Evolutionary conservation across 2,329 filamentous ascomycete species (phyloP).

Genomic region (Alternaria angustiovoidea): DNA sequence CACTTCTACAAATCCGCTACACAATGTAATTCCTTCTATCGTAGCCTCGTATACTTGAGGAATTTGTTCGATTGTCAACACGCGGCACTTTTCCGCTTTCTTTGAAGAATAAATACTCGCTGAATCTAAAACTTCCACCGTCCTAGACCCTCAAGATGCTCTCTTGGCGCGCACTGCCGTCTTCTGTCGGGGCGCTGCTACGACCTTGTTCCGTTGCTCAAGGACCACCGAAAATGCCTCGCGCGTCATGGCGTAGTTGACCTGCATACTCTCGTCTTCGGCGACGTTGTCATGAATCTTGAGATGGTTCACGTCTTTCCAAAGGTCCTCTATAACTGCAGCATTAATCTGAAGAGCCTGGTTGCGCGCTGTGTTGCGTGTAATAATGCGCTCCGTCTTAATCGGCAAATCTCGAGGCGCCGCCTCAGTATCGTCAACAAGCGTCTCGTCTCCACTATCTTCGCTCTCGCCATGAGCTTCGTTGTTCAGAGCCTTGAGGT

Average conservation of each 20-base stretch:
- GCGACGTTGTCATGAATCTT: conserved; percentile 24
- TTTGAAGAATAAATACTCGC: too few relatives aligned
- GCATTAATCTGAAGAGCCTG: conserved; percentile 28
- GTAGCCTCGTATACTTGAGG: neutral
- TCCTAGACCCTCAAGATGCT: neutral
- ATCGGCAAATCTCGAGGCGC: neutral
- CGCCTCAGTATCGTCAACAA: neutral
- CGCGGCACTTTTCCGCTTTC: neutral
- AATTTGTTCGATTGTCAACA: neutral
- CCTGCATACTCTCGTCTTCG: conserved; percentile 13
- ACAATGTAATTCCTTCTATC: neutral
- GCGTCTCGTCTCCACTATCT: neutral
- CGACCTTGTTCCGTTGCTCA: neutral
- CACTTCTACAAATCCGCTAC: neutral
- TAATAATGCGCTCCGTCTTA: conserved; percentile 12
- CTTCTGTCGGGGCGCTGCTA: neutral
- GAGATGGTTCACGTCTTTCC: conserved; percentile 19
- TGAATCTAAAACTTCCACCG: neutral
- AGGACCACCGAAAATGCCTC: neutral
- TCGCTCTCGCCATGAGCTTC: neutral
- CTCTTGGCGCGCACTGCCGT: neutral
- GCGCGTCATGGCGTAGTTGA: conserved; percentile 18
- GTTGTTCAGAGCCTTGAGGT: neutral
- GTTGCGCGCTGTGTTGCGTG: conserved; percentile 19
- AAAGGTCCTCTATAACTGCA: conserved; percentile 24